Base-by-base conservation (phyloP, 176 grass and related monocot genomes). In the Hordeum marinum region DNA sequence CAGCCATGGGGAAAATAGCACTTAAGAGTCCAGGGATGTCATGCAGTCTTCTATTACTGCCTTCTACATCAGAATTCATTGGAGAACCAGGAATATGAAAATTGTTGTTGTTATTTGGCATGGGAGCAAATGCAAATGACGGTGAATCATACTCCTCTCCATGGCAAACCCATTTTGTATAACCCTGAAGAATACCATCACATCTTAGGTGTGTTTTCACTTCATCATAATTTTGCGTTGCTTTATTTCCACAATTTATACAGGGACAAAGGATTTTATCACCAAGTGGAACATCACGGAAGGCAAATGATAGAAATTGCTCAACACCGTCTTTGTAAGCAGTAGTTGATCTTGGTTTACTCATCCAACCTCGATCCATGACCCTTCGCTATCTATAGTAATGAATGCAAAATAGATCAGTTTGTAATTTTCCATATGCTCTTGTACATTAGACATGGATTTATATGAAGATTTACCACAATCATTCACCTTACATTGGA, bases 171-270 rank as follows among this genome's bases (percentile, higher is more conserved):
- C 68, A 29, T 29, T 29, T 29, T 29, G 29, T 29, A 29, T 83
- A 83, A 21, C 37, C 52, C 18, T 72, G 52, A 41, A 72, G 35
- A 43, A 83, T 83, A 41, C 54, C 67, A 83, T 83, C 34, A 70
- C 68, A 83, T 8, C 23, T 58, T 1, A 83, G 9, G 31, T 82
- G 67, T 9, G 54, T 83, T 57, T 39, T 40, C 20, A 83, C 37
- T 61, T 26, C 81, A 43, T 83, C 81, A 0, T 6, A 77, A 37
- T 31, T 58, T 23, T 54, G 32, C 23, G 18, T 77, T 77, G 17
- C 32, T 55, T 37, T 58, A 13, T 77, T 77, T 32, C 18, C 32
- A 72, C 63, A 82, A 36, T 70, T 37, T 10, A 69, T 35, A 25
- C 65, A 82, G 37, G 29, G 65, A 57, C 80, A 82, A 9, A 57